Evolutionary conservation across 331 rosid genomes (phyloP).

Genomic region (Pyracantha coccinea): DNA sequence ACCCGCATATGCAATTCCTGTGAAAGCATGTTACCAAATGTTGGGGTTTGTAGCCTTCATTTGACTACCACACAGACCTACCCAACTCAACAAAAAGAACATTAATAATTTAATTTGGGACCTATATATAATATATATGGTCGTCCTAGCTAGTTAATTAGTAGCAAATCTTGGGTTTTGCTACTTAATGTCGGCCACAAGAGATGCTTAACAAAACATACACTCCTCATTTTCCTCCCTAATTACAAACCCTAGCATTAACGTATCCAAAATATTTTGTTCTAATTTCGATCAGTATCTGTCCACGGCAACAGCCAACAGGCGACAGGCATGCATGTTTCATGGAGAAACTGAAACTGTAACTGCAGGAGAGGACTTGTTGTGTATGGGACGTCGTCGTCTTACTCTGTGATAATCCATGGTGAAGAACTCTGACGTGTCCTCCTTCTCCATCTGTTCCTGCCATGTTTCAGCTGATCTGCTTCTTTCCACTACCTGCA

Average conservation of each 20-base stretch:
- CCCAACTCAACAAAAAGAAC: constrained; percentile 3
- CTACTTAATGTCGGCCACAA: constrained; percentile 32
- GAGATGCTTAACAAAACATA: constrained; percentile 7
- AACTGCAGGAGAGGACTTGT: constrained; percentile 38
- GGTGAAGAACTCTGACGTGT: constrained; percentile 39
- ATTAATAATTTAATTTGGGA: background rate
- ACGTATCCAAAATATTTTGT: background rate
- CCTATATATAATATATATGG: background rate
- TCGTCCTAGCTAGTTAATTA: constrained; percentile 15
- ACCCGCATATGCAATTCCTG: too few species aligned
- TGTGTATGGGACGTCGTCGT: constrained; percentile 65
- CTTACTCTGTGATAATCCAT: constrained; percentile 47
- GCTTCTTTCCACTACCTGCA: constrained; percentile 21
- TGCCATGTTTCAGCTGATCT: constrained; percentile 27
- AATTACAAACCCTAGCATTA: background rate
- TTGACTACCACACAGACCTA: background rate
- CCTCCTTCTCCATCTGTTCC: constrained; percentile 32
- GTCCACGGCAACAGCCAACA: too few species aligned
- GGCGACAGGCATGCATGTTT: constrained; percentile 14
- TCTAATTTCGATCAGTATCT: too few species aligned
- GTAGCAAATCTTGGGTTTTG: constrained; percentile 22
- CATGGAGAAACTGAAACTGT: constrained; percentile 27
- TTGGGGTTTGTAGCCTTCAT: constrained; percentile 24
- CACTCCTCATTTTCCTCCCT: constrained; percentile 21
- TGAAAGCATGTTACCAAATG: constrained; percentile 28